Base-by-base conservation (phyloP, 768 basidiomycete genomes). In the Multifurca ochricompacta region DNA sequence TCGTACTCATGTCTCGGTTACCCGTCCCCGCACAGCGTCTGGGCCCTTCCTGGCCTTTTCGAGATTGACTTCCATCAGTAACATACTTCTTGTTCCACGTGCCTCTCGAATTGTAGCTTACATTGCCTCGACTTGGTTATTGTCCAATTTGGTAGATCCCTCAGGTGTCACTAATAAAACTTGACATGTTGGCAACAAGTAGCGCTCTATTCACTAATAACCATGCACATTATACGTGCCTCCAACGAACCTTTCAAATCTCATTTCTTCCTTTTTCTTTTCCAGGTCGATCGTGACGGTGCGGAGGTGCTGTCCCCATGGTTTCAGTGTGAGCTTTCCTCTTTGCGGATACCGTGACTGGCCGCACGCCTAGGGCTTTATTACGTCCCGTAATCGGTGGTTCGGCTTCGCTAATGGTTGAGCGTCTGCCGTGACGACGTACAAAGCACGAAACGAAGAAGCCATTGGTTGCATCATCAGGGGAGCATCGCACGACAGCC, bases 371-470 rank as follows among this genome's bases (percentile, higher is more conserved):
- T 49, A 14, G 23, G 16, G 23, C 19, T 25, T 32, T 44, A 19
- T 44, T 39, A 40, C 41, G n/a, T 45, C 25, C 43, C 8, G 32
- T 21, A n/a, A 28, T n/a, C 21, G 28, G 18, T 10, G 13, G 11
- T 11, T 59, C 48, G 40, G 36, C 28, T 37, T 23, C 11, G 25
- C 39, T 39, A 13, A 9, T 31, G 7, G 14, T 21, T 16, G 25
- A 16, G 31, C 5, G 43, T 32, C 14, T 21, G 23, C 34, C 35
- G 14, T 31, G 25, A 39, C 28, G 49, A 30, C 67, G 53, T n/a
- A 91, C 72, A 66, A 98, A 93, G 67, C 88, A 96, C n/a, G 90
- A 84, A 21, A 99, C 94, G 63, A 99, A 99, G 73, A 99, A 99
- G 0, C 96, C 96, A 64, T 98, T 98, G 11, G 90, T 92, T 34